Evolutionary conservation across 2,329 filamentous ascomycete genomes (phyloP), one percentile per base, ranked within the genome.

Genomic region (Tolypocladium guangdongense): DNA sequence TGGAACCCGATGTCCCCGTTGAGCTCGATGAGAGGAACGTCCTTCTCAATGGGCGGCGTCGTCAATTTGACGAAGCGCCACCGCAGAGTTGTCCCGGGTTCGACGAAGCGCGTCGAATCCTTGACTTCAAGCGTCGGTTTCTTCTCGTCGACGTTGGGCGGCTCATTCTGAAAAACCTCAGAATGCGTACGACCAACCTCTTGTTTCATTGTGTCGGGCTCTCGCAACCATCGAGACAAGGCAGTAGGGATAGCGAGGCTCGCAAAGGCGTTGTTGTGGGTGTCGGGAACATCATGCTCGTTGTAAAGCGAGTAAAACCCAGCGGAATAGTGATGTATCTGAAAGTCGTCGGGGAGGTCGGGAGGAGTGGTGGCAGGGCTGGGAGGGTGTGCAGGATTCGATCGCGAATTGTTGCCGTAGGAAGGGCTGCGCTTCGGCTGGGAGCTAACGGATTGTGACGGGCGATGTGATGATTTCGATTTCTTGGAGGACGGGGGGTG

Each of bases 331-430:
- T 83, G 78, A 62, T 88, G 84, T 20, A 83, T 75, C 54, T 81
- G 74, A 43, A 82, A 77, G 65, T 87, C 77, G 68, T 84, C 77
- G 18, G 78, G 77, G 16, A 81, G 73, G 63, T 82, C 84, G 54
- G 83, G 80, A 35, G 87, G 85, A 55, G 86, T 86, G 52, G 87
- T 92, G 22, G 86, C 87, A 49, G 90, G 87, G 67, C 90, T 96
- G 32, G 83, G 70, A 67, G 83, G 75, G 69, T 86, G 77, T 61
- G 74, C 70, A 66, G 78, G 62, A 74, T 84, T 67, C 65, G 77
- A 57, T 71, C 84, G 69, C 71, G 82, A 66, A 65, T 86, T 89
- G 65, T 86, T 89, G 53, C 80, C 77, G 55, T 83, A 79, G 2
- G 79, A 80, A 52, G 87, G 80, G 55, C 82, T 83, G 55, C 84